Percentiles rank a stretch among this genome's conserved stretches.
Evolutionary conservation across 805 yeast species (phyloP).

Genomic region (Candida verbasci): DNA sequence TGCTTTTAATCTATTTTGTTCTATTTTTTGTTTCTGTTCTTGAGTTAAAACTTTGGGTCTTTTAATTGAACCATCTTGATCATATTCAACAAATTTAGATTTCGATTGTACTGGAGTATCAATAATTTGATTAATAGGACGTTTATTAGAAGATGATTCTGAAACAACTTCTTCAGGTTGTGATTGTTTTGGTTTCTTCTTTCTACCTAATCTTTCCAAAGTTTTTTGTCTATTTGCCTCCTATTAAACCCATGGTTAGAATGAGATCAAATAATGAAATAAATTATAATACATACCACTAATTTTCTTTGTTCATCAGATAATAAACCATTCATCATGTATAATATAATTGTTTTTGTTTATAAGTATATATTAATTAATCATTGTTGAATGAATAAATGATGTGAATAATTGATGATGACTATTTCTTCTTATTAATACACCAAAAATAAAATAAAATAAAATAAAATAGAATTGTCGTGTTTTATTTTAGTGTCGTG

Average conservation of each 20-base stretch:
- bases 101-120: constrained; percentile 7
- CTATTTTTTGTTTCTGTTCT: constrained; percentile 48
- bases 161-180: background rate
- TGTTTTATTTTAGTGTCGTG: too few relatives aligned
- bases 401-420: too few relatives aligned
- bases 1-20: constrained; percentile 52
- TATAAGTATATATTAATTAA: too few relatives aligned
- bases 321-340: constrained; percentile 17
- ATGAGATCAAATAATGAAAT: background rate
- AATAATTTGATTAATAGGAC: constrained; percentile 7
- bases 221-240: constrained; percentile 64
- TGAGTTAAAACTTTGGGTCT: constrained; percentile 36
- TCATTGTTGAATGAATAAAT: too few relatives aligned
- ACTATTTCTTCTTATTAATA: too few relatives aligned
- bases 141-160: constrained; percentile 1
- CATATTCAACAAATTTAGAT: constrained; percentile 9
- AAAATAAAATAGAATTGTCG: too few relatives aligned
- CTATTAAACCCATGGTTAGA: constrained; percentile 24
- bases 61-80: constrained; percentile 9
- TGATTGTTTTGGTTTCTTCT: background rate
- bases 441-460: too few relatives aligned
- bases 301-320: constrained; percentile 30
- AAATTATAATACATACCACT: constrained; percentile 26
- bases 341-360: too few relatives aligned
- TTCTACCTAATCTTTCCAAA: constrained; percentile 46